A percentile compares a stretch with the other conserved stretches of the same genome.
phyloP scores from a whole-genome alignment of 1,139 yeast genomes.

The Taphrina wiesneri region DNA sequence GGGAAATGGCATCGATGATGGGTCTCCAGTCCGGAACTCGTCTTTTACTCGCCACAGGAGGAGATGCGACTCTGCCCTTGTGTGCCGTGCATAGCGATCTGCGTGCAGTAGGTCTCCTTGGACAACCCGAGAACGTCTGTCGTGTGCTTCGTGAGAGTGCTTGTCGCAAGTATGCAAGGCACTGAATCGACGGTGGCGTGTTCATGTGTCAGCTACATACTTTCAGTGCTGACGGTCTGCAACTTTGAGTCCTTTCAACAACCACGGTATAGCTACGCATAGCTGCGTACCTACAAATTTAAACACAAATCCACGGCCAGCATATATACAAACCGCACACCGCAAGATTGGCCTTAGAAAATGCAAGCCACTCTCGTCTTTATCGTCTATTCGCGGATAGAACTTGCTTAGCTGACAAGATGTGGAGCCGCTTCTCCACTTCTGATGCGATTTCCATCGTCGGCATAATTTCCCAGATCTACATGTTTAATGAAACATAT shows the following conservation, averaged over 20 bases:
- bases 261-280: too few species aligned
- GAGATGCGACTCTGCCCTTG: too few species aligned
- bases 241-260: not conserved
- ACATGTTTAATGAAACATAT: too few species aligned
- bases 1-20: not conserved
- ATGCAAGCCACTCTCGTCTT: not conserved
- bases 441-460: not conserved
- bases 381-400: not conserved
- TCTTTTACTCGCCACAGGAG: too few species aligned
- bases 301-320: not conserved
- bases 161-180: conserved; percentile 7
- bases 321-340: too few species aligned
- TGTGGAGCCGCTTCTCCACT: conserved; percentile 9
- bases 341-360: not conserved
- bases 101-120: not conserved
- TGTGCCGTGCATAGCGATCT: not conserved
- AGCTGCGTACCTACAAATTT: too few species aligned
- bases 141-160: not conserved
- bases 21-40: not conserved
- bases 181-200: conserved; percentile 5
- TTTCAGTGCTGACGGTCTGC: not conserved
- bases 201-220: conserved; percentile 1
- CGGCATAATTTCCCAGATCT: not conserved
- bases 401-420: not conserved
- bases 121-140: not conserved